Percentiles rank a stretch among this genome's conserved stretches.
Evolutionary conservation across 2,329 filamentous ascomycete species (phyloP).

Genomic region (Ceratocystiopsis sp.): DNA sequence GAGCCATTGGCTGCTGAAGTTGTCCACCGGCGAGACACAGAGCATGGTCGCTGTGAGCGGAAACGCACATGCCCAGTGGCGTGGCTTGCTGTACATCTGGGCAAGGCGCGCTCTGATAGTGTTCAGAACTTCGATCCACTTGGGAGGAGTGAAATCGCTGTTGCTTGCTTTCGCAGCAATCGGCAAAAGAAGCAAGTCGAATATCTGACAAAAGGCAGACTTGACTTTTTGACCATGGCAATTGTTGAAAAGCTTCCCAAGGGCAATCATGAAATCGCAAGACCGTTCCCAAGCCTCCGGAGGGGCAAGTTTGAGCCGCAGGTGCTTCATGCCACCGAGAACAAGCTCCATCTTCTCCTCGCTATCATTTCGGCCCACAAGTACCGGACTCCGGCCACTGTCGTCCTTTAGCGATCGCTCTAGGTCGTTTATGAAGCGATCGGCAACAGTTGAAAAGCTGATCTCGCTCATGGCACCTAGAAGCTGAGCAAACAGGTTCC

Average conservation of each 20-base stretch:
- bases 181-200: conserved; percentile 72
- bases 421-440: conserved; percentile 67
- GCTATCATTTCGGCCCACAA: conserved; percentile 39
- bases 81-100: conserved; percentile 78
- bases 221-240: conserved; percentile 84
- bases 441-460: conserved; percentile 71
- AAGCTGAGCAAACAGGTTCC: conserved; percentile 83
- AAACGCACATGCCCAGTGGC: conserved; percentile 81
- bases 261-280: conserved; percentile 70
- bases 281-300: conserved; percentile 67
- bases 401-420: conserved; percentile 63
- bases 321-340: conserved; percentile 77
- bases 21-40: conserved; percentile 73
- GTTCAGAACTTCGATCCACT: conserved; percentile 75
- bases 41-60: conserved; percentile 74
- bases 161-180: conserved; percentile 66
- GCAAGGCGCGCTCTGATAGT: conserved; percentile 61
- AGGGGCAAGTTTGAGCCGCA: conserved; percentile 59
- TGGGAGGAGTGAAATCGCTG: conserved; percentile 60
- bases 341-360: conserved; percentile 78
- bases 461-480: conserved; percentile 93
- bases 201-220: conserved; percentile 81
- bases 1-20: conserved; percentile 74
- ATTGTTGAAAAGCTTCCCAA: conserved; percentile 68
- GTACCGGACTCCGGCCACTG: conserved; percentile 46